Evolutionary conservation across 2,329 filamentous ascomycete species (phyloP), one percentile per base, ranked within the genome.

Genomic region (Fusarium caatingaense): DNA sequence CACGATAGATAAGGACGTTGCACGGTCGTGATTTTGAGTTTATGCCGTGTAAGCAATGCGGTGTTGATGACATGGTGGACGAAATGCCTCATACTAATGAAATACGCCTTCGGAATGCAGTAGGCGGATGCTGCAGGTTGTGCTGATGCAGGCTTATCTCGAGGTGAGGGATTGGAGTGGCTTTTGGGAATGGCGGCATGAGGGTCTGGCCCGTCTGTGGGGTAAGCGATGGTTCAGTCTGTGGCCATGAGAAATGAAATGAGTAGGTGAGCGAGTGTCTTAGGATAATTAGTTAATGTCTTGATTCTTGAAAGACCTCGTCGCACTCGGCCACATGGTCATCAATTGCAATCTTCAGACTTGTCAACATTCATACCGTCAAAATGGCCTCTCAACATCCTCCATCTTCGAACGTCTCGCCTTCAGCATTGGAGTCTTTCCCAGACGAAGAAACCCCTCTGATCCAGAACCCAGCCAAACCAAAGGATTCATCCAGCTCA

Each of bases 371-470:
- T 5, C 21, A 18, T 5, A 16, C 4, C 9, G 15, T 25, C 25
- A 49, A 8, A 27, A 66, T 66, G 61, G 3, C 55, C 10, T 13
- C 53, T 0, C 34, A 61, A 16, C 2, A 10, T 12, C 4, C 16
- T 1, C 6, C 10, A 0, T 4, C 21, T 0, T 7, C 53, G 16
- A 8, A n/a, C 0, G 8, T 27, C 3, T 20, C 40, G 0, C 4
- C 15, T 10, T 48, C 21, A 3, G 18, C n/a, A 0, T 15, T 56
- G 11, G 55, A 55, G 10, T 57, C 54, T 0, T 68, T 60, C 8
- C 63, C 67, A 25, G 66, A 72, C 21, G 75, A 76, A 51, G 65
- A 66, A 18, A 66, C 72, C 0, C 70, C 74, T 16, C 34, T 76
- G 1, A 58, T 75, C 4, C 40, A 11, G 4, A 25, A 34, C 10